phyloP scores from a whole-genome alignment of 139 green algal species.

The Microglena sp. region DNA sequence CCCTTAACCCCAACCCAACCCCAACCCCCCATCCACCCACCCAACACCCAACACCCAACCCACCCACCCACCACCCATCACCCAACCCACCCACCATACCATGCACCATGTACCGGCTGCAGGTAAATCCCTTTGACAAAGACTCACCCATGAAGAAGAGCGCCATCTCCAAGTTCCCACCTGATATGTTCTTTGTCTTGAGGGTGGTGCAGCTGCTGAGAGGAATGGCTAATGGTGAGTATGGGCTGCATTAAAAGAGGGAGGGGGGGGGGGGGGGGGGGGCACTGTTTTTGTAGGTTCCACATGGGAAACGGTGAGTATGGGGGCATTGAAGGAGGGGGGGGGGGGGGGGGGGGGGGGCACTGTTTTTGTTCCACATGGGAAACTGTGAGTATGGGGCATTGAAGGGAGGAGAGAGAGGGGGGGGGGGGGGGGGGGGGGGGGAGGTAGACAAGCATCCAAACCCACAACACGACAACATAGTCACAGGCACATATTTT shows the following conservation, averaged over 20 bases:
- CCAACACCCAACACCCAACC: too few species aligned
- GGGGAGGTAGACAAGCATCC: too few species aligned
- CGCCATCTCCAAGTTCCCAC: constrained; percentile 76
- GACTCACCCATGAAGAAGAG: constrained; percentile 75
- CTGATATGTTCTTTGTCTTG: constrained; percentile 95
- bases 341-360: too few species aligned
- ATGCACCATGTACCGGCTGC: neutral
- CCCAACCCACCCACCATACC: too few species aligned
- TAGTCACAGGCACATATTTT: too few species aligned
- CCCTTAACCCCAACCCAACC: too few species aligned
- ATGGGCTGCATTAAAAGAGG: neutral
- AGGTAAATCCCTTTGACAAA: constrained; percentile 79
- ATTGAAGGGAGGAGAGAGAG: neutral
- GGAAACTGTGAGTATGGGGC: neutral
- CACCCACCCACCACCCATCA: too few species aligned
- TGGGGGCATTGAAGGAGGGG: neutral
- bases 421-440: too few species aligned
- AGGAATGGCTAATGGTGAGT: constrained; percentile 56
- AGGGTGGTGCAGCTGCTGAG: constrained; percentile 77
- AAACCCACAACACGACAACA: too few species aligned
- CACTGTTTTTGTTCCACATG: neutral
- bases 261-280: neutral
- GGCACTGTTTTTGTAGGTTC: neutral
- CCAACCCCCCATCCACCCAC: too few species aligned
- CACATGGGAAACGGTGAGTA: neutral